These are phyloP conservation scores for Cladophialophora carrionii DNA, from an alignment of 2,329 filamentous ascomycete genomes.

Conservation along the genomic window DNA sequence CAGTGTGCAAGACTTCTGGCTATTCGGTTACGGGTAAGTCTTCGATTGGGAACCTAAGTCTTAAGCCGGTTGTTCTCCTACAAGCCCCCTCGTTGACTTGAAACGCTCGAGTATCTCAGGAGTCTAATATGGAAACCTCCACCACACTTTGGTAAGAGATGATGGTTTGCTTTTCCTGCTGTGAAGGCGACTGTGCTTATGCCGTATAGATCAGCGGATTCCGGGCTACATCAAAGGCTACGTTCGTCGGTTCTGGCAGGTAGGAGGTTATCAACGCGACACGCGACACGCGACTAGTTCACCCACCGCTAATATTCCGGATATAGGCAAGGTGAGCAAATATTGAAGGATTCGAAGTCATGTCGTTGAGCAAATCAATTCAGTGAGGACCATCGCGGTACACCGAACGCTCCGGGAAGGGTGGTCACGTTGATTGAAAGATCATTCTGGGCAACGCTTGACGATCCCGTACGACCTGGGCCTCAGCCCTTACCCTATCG, in stretches of 20 bases:
- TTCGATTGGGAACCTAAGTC: neutral
- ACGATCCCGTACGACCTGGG: slow-evolving; percentile 59
- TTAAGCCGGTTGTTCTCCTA: slow-evolving; percentile 8
- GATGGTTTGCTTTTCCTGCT: slow-evolving; percentile 1
- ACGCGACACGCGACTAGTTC: neutral
- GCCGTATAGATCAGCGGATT: slow-evolving; percentile 70
- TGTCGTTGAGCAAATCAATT: slow-evolving; percentile 14
- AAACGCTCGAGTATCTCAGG: slow-evolving; percentile 51
- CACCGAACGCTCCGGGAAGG: slow-evolving; percentile 80
- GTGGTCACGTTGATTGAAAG: slow-evolving; percentile 91
- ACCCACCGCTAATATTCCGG: slow-evolving; percentile 19
- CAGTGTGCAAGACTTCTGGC: slow-evolving; percentile 74
- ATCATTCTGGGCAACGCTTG: slow-evolving; percentile 76
- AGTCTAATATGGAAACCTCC: slow-evolving; percentile 98
- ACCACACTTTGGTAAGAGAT: slow-evolving; percentile 78
- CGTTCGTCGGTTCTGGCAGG: slow-evolving; percentile 97
- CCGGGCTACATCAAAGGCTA: slow-evolving; percentile 92
- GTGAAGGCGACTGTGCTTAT: slow-evolving; percentile 14
- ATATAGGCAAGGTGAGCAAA: slow-evolving; percentile 36
- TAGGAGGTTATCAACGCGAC: slow-evolving; percentile 52
- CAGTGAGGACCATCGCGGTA: slow-evolving; percentile 94
- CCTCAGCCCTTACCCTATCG: slow-evolving; percentile 1
- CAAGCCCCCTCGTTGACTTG: slow-evolving; percentile 18
- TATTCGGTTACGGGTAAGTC: slow-evolving; percentile 89
- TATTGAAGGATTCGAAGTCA: slow-evolving; percentile 6